Evolutionary conservation across 129 eudicot genomes (phyloP), one percentile per base, ranked within the genome.

Genomic region (Centaurea solstitialis): DNA sequence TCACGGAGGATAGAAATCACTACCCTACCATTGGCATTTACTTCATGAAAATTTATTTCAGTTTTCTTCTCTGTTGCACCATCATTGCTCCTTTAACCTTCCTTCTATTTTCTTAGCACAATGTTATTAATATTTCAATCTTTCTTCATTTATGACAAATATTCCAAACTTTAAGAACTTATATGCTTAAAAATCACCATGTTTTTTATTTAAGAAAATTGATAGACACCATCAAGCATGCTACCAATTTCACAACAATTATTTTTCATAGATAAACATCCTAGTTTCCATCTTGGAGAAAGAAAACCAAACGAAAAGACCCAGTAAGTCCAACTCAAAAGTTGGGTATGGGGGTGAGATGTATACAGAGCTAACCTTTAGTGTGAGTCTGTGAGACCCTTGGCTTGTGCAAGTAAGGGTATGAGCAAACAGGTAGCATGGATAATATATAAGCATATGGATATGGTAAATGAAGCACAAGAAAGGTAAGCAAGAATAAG

Each of bases 131-230:
- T 13, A 39, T 13, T 39, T 24, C 13, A 65, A 38, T 64, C 62
- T 76, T 21, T 22, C 73, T 65, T 23, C 80, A 66, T 39, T 65
- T 15, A 65, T 76, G 26, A 76, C 73, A 76, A 76, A 22, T 43
- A 21, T 4, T 38, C 61, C 24, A 22, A 64, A 76, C 79, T 28
- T 61, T 22, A 64, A 13, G 38, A 40, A 64, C 65, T 22, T n/a
- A 66, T 15, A 66, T 66, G 73, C 35, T 23, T 15, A 39, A 12
- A 38, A 17, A n/a, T 38, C 59, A 39, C 41, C 65, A 64, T 76
- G 72, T 76, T 66, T 76, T 76, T 23, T 76, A 18, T 23, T 39
- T 6, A 23, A 5, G 17, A 41, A 76, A 30, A 76, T 5, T 53
- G 22, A 53, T 53, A 53, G 22, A 75, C 57, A 37, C 40, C 40